A percentile compares a stretch with the other conserved stretches of the same genome.
Evolutionary conservation across 148 eudicot species (phyloP).

Genomic region (Amaranthus cruentus): DNA sequence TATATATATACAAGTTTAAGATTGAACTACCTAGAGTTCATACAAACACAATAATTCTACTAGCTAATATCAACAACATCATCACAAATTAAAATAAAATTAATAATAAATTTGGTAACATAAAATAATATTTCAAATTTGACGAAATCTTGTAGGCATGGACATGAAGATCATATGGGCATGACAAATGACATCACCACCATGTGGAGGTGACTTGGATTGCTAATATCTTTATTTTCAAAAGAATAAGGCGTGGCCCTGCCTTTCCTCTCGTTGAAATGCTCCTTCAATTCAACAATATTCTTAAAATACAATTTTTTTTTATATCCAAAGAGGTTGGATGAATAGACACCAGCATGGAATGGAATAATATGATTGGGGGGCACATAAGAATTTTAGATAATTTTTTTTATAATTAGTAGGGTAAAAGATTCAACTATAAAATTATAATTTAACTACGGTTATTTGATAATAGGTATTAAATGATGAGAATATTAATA

Average conservation of each 20-base stretch:
- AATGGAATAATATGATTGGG: slow-evolving; percentile 3
- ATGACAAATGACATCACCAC: slow-evolving; percentile 29
- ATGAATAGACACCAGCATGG: neutral
- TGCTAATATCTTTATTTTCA: slow-evolving; percentile 1
- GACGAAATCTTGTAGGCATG: slow-evolving; percentile 19
- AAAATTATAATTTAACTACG: too few relatives aligned
- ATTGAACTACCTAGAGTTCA: too few relatives aligned
- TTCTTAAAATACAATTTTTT: neutral
- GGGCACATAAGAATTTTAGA: neutral
- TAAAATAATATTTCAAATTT: too few relatives aligned
- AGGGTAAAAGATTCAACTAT: too few relatives aligned
- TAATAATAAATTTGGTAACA: too few relatives aligned
- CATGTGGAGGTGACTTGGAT: slow-evolving; percentile 36
- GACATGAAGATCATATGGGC: slow-evolving; percentile 1
- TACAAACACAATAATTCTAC: too few relatives aligned
- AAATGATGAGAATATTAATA: too few relatives aligned
- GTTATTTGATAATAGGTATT: too few relatives aligned
- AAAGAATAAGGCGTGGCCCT: slow-evolving; percentile 7
- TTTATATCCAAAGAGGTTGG: slow-evolving; percentile 13
- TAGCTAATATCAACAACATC: too few relatives aligned
- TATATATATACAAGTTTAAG: too few relatives aligned
- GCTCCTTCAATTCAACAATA: neutral
- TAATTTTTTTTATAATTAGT: too few relatives aligned
- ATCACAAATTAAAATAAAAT: neutral
- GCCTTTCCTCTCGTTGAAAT: slow-evolving; percentile 8